Conservation (phyloP, 108 stramenopile species). For the Heterococcus sp. region DNA sequence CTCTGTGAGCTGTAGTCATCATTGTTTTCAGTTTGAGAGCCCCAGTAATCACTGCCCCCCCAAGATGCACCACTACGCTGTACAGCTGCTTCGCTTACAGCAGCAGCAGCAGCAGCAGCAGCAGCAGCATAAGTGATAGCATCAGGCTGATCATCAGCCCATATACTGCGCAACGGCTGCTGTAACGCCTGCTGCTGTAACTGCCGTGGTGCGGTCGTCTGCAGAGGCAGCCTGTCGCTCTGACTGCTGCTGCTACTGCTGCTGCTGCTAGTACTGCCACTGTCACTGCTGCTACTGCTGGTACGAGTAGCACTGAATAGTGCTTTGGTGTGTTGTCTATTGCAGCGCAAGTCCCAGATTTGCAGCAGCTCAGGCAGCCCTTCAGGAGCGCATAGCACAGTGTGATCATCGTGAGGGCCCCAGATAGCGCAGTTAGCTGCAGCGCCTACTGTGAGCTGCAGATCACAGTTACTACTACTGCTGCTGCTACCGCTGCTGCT, state of each 20-base stretch:
- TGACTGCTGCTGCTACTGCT: neutral
- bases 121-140: neutral
- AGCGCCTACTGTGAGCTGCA: too few species aligned
- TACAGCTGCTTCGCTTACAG: constrained; percentile 1
- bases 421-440: neutral
- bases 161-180: neutral
- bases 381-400: neutral
- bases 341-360: neutral
- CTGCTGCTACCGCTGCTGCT: too few species aligned
- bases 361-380: neutral
- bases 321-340: neutral
- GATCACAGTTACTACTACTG: too few species aligned
- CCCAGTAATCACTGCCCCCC: too few species aligned
- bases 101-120: neutral
- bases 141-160: neutral
- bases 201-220: neutral
- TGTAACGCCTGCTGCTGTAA: neutral
- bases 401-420: neutral
- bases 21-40: too few species aligned
- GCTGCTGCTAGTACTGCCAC: neutral
- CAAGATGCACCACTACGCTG: neutral
- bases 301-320: neutral
- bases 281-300: neutral
- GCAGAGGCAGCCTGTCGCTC: neutral
- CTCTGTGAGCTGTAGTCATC: constrained; percentile 18